phyloP scores from a whole-genome alignment of 2,329 filamentous ascomycete species.

The Colletotrichum zoysiae region DNA sequence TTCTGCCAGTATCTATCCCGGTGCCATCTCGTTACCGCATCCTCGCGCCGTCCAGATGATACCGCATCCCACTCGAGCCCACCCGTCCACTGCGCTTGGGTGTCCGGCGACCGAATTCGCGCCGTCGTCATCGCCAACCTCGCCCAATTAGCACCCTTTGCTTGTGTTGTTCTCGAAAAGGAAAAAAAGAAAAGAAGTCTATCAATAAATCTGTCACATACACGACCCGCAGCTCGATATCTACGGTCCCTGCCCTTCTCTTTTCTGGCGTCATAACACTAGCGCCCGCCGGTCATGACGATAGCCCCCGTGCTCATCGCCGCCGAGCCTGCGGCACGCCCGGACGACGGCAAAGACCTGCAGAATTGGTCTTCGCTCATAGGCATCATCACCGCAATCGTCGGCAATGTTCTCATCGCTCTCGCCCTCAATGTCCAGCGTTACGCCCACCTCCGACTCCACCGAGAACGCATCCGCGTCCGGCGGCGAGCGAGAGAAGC shows the following conservation, averaged over 20 bases:
- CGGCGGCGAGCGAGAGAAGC: conserved; percentile 67
- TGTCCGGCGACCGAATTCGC: conserved; percentile 30
- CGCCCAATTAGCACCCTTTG: conserved; percentile 27
- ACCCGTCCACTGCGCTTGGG: conserved; percentile 37
- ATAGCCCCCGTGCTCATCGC: conserved; percentile 28
- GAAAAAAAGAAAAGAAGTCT: not conserved
- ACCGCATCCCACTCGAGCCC: conserved; percentile 31
- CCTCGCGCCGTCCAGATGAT: conserved; percentile 38
- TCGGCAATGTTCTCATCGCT: conserved; percentile 93
- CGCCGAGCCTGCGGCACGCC: conserved; percentile 35
- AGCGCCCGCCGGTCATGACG: conserved; percentile 25
- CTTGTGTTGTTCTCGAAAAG: conserved; percentile 10
- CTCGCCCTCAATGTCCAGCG: conserved; percentile 96
- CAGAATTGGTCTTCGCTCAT: conserved; percentile 92
- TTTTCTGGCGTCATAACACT: conserved; percentile 4
- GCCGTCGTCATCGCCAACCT: conserved; percentile 33
- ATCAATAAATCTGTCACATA: conserved; percentile 15
- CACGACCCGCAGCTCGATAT: conserved; percentile 7
- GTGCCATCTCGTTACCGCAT: conserved; percentile 3
- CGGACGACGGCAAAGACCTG: conserved; percentile 60
- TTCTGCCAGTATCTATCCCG: conserved; percentile 2
- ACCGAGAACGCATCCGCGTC: conserved; percentile 74
- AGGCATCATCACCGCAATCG: conserved; percentile 92
- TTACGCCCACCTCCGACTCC: conserved; percentile 90
- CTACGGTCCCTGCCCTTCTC: not conserved